These are phyloP conservation scores for Exidia glandulosa DNA, from an alignment of 768 basidiomycete genomes.

Conservation along the genomic window DNA sequence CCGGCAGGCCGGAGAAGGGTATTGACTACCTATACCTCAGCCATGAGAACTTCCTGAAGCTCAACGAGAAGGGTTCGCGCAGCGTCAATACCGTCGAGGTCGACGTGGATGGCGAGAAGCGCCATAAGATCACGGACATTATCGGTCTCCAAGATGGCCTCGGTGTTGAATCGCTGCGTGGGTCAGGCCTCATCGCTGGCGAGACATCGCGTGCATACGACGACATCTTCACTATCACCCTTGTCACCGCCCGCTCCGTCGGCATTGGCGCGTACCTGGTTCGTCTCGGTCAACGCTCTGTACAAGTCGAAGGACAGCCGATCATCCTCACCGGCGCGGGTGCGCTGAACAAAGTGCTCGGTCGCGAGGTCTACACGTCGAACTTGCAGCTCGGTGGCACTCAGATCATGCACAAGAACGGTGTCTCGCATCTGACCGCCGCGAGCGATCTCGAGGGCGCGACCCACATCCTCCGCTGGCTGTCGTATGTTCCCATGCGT, in stretches of 20 bases:
- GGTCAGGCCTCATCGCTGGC: slow-evolving; percentile 96
- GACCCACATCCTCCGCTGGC: slow-evolving; percentile 85
- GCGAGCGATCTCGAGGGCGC: slow-evolving; percentile 94
- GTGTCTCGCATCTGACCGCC: slow-evolving; percentile 93
- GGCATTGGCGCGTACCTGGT: slow-evolving; percentile 99
- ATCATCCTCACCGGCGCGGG: slow-evolving; percentile 97
- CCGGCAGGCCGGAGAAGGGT: slow-evolving; percentile 80
- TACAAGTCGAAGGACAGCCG: slow-evolving; percentile 98
- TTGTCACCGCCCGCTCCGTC: slow-evolving; percentile 96
- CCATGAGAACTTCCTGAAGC: slow-evolving; percentile 77
- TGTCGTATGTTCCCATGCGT: slow-evolving; percentile 83
- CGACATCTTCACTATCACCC: slow-evolving; percentile 98
- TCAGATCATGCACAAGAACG: slow-evolving; percentile 99
- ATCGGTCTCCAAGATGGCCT: slow-evolving; percentile 96
- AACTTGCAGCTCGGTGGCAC: slow-evolving; percentile 98
- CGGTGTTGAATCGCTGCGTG: slow-evolving; percentile 90
- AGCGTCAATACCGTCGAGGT: slow-evolving; percentile 76
- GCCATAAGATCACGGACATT: slow-evolving; percentile 91
- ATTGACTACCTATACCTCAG: slow-evolving; percentile 94
- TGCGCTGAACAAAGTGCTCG: slow-evolving; percentile 97
- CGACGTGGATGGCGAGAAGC: slow-evolving; percentile 73
- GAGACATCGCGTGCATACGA: slow-evolving; percentile 98
- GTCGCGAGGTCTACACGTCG: slow-evolving; percentile 97
- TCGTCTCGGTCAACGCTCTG: slow-evolving; percentile 91
- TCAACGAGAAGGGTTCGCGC: slow-evolving; percentile 74